Base-by-base conservation (phyloP, 2,329 filamentous ascomycete genomes). In the Colletotrichum spaethianum region DNA sequence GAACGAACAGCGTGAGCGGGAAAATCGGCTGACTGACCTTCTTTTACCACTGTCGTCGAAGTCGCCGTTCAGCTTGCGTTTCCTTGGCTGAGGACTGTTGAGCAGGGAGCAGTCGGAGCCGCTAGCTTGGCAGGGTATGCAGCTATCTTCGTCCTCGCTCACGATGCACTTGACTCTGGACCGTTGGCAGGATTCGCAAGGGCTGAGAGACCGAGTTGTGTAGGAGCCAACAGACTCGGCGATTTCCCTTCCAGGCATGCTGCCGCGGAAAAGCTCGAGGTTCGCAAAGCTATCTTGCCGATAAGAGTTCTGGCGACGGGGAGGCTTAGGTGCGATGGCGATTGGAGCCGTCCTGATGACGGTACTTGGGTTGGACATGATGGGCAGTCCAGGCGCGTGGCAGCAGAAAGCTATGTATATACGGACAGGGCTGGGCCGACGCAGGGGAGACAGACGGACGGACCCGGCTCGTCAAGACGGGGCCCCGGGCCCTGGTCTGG, bases 71-170 rank as follows among this genome's bases (percentile, higher is more conserved):
- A 94, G 84, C 85, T 95, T 96, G 80, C 94, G 89, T 86, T 96
- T 96, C 77, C 94, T 90, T 69, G 93, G 91, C 78, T 92, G 91
- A 31, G 93, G 93, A 80, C 93, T 94, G 75, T 92, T 91, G 62
- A 92, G 87, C 80, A 95, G 91, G 53, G 94, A 95, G 82, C 94
- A 96, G 76, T 94, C 92, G 79, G 93, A 90, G 77, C 92, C 92
- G 82, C 92, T 92, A 80, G 92, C 91, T 79, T 94, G 92, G 82
- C 94, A 97, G 74, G 94, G 87, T 74, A 94, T 88, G 82, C 94
- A 96, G 75, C 88, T 86, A 48, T 87, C 87, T 76, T 93, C 90
- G 75, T 92, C 92, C 80, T 96, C 93, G 75, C 83, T 84, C 79
- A 93, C 89, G 74, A 94, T 91, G 83, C 94, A 96, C 82, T 92